Base-by-base conservation (phyloP, 2,329 filamentous ascomycete species). In the Fusarium xylarioides region DNA sequence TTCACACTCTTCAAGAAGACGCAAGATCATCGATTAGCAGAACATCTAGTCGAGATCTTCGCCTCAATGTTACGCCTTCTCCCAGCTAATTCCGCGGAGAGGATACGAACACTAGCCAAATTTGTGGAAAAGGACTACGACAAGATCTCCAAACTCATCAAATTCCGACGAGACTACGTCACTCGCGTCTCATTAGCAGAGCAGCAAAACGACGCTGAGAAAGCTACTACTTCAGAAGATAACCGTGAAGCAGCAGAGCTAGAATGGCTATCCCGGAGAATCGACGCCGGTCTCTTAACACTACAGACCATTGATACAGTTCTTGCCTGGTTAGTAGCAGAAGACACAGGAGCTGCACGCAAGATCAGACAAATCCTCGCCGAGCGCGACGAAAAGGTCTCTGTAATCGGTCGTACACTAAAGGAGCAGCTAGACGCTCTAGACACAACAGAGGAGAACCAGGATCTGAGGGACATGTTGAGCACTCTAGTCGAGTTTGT, bases 61-160 rank as follows among this genome's bases (percentile, higher is more conserved):
- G 90, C 93, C 2, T 93, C 93, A 0, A 88, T 99, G 80, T 86
- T 99, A 2, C 91, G 95, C 30, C 87, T 91, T 8, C 82, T 99
- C 3, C 95, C 95, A 0, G 93, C 91, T 21, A 90, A 94, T 37
- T 95, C 93, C 4, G 86, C 93, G 0, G 87, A 91, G 37, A 89
- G 96, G 11, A 97, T 98, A 75, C 90, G 96, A 8, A 89, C 92
- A 2, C 87, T 98, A 8, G 95, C 95, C 53, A 99, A 99, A 79
- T 98, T 98, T 77, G 92, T 97, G 23, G 96, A 99, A 81, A 97
- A 94, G 79, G 91, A 97, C 73, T 97, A 97, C 80, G 94, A 92
- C 74, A 98, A 98, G 85, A 90, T 94, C 42, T 84, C 80, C 11
- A 93, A 91, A 79, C 85, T 98, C 9, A 81, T 97, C 40, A 86